These are phyloP conservation scores for Coemansia aciculifera DNA, from an alignment of 192 early-diverging fungal species.

Conservation along the genomic window DNA sequence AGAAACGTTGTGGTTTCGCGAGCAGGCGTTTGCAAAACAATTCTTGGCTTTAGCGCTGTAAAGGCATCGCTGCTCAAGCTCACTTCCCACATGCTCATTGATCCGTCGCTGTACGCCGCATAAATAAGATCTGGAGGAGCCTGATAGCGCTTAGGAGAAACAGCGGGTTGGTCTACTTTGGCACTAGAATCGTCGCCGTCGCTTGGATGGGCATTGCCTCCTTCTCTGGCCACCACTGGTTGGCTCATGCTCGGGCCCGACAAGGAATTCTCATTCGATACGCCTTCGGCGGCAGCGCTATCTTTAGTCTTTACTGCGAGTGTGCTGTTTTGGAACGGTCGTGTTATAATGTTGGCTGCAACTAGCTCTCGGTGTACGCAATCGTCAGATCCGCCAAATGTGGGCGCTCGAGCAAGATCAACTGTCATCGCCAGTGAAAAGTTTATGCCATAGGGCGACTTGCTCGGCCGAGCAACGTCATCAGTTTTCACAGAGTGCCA, in stretches of 20 bases:
- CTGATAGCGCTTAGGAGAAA: not conserved
- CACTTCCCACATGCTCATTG: conserved; percentile 36
- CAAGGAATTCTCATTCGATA: no score
- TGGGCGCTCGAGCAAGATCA: not conserved
- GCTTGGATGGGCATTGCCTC: not conserved
- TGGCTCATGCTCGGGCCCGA: no score
- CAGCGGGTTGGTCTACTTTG: no score
- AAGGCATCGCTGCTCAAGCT: not conserved
- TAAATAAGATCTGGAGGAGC: conserved; percentile 7
- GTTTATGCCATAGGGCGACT: conserved; percentile 8
- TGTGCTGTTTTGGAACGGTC: not conserved
- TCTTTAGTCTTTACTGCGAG: not conserved
- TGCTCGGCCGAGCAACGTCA: not conserved
- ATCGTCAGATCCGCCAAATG: not conserved
- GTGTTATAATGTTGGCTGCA: not conserved
- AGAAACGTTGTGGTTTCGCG: not conserved
- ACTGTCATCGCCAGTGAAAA: conserved; percentile 17
- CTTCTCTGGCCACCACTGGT: not conserved
- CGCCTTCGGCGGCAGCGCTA: no score
- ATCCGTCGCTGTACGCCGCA: conserved; percentile 40
- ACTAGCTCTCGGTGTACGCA: not conserved
- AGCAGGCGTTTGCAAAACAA: conserved; percentile 14
- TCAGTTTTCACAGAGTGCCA: conserved; percentile 21
- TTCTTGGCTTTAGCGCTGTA: conserved; percentile 1
- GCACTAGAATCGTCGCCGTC: not conserved